Base-by-base conservation (phyloP, 768 basidiomycete species). In the Termitomyces bulborhizus region DNA sequence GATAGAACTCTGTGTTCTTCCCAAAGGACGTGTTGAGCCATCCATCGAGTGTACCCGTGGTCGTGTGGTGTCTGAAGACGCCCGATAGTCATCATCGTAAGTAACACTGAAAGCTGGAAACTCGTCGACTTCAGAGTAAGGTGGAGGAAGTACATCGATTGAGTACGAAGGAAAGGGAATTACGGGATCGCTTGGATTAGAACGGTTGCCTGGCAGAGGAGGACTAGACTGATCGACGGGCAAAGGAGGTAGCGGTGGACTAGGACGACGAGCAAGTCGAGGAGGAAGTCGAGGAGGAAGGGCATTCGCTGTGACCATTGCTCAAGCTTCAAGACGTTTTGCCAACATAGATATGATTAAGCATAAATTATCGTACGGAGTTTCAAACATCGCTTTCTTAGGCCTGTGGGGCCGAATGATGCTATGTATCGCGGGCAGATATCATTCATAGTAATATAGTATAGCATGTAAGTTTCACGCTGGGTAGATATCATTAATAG, bases 1-100 rank as follows among this genome's bases (percentile, higher is more conserved):
- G 47, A 72, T 60, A n/a, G 67, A 68, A 60, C 75, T 80, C 29
- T 65, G 63, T 13, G 80, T 61, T 48, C 78, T 72, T 53, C 63
- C 70, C 34, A 70, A 66, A 26, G 68, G 65, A 56, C 56, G 67
- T 29, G 60, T 63, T 26, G 64, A 55, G 13, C 63, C 32, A 6
- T 68, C 60, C 44, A 72, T 65, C 3, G 76, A 76, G 21, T 65
- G 63, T 1, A 69, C 60, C 2, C 74, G 64, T 6, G 70, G 67
- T 18, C 73, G 62, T n/a, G 63, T 49, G 11, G 60, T 64, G 15
- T 63, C 53, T 59, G 61, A 42, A 61, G 67, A 27, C 59, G 65
- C 21, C 56, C 44, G 39, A 11, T 12, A 27, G 40, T 66, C 53
- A 45, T 67, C 68, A 48, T 70, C 69, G 72, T 71, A 77, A 55